These are phyloP conservation scores for Quercus parvula DNA, from an alignment of 306 rosid genomes.

Conservation along the genomic window DNA sequence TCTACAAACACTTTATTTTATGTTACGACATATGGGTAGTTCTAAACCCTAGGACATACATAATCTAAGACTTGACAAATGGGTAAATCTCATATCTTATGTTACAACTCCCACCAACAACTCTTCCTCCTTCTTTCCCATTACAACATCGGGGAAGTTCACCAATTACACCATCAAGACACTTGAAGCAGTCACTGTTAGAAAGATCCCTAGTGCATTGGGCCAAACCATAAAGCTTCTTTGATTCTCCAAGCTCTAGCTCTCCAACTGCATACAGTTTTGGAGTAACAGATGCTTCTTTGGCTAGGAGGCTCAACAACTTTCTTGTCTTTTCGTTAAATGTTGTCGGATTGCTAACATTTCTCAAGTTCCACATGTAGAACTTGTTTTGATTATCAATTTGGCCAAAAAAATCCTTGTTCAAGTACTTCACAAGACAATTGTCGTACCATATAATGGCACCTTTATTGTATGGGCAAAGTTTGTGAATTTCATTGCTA, in stretches of 20 bases:
- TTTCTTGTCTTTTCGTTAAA: background rate
- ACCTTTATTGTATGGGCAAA: background rate
- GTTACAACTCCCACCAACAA: background rate
- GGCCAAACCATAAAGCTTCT: background rate
- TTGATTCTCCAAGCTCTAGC: background rate
- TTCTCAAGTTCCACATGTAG: background rate
- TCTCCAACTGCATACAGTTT: background rate
- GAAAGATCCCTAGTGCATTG: conserved; percentile 5
- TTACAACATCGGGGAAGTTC: background rate
- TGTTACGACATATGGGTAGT: too few relatives aligned
- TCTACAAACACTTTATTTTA: too few relatives aligned
- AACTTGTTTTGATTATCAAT: background rate
- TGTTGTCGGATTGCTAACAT: background rate
- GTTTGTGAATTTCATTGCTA: background rate
- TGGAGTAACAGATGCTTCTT: background rate
- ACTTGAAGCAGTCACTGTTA: background rate
- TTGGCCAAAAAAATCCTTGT: background rate
- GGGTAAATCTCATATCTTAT: conserved; percentile 1
- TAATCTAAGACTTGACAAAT: background rate
- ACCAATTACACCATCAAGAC: background rate
- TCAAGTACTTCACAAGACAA: background rate
- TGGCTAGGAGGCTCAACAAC: background rate
- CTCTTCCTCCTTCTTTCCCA: background rate
- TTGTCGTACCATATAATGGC: background rate
- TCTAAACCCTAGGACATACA: background rate